Evolutionary conservation across 495 filamentous ascomycete species (phyloP), one percentile per base, ranked within the genome.

Genomic region (Letharia lupina): DNA sequence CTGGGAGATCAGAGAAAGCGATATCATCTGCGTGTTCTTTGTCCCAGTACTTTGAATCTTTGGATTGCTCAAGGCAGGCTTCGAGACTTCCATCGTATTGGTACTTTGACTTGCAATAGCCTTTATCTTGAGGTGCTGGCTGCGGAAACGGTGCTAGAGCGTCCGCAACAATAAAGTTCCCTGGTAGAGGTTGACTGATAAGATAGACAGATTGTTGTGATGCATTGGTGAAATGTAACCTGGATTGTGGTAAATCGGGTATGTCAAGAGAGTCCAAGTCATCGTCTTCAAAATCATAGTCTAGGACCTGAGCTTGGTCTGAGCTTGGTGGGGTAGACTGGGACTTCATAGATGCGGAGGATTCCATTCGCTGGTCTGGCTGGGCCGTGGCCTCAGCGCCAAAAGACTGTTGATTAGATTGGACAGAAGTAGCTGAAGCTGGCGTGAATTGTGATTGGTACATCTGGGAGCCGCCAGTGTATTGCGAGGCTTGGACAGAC

Each of bases 131-230:
- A 16, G 64, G 63, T 16, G 47, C 42, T 3, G 70, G 71, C n/a
- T 61, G 54, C 6, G 71, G 50, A 20, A 73, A 65, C 28, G 71
- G 71, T n/a, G 58, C 64, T 39, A 73, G 18, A 20, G 71, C 70
- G 60, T 73, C 71, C 44, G 71, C 71, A 23, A 73, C 65, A 20
- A 71, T 56, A 37, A 65, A 73, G 23, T 73, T 71, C 52, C 65
- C 59, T 31, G 71, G 71, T 6, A 73, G 33, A 41, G 71, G 67
- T 47, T 67, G 61, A 54, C 62, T 37, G n/a, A 71, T 65, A 20
- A 67, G 62, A 42, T 62, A 63, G 33, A 56, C 40, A 35, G 52
- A 41, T 7, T 54, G 18, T 23, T 40, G 33, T 39, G 56, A 37
- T 52, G 37, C 41, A 61, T 60, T 67, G 11, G 56, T 40, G 65